These are phyloP conservation scores for Cercospora janseana DNA, from an alignment of 2,329 filamentous ascomycete species.

Conservation along the genomic window DNA sequence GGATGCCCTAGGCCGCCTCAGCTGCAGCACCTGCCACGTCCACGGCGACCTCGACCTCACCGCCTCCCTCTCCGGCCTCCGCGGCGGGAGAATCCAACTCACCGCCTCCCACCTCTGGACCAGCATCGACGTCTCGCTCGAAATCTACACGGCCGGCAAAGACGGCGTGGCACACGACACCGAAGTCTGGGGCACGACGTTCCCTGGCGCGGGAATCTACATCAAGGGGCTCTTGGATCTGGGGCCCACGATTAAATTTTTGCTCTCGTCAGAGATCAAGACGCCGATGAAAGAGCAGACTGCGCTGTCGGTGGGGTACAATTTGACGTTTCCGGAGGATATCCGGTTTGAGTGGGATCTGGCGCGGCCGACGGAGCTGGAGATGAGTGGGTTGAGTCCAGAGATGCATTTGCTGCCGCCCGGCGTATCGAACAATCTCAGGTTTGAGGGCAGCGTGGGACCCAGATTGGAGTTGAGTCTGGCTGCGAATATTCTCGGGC, in stretches of 20 bases:
- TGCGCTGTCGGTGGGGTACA: conserved; percentile 15
- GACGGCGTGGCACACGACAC: background rate
- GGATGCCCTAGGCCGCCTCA: conserved; percentile 8
- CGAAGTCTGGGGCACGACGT: conserved; percentile 13
- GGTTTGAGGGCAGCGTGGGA: conserved; percentile 6
- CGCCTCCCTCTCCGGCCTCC: conserved; percentile 6
- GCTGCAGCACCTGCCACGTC: conserved; percentile 11
- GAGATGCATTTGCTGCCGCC: conserved; percentile 5
- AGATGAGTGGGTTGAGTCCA: conserved; percentile 11
- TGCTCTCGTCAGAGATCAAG: conserved; percentile 10
- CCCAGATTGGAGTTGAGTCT: conserved; percentile 12
- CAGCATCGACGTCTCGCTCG: background rate
- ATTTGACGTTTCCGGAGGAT: conserved; percentile 1
- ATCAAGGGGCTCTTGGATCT: conserved; percentile 16
- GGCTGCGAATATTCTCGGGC: conserved; percentile 8
- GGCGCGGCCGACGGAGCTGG: background rate
- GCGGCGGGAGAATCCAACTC: conserved; percentile 1
- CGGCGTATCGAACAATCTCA: conserved; percentile 6
- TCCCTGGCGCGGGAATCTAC: conserved; percentile 12
- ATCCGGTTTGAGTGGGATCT: conserved; percentile 6
- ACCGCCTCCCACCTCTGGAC: background rate
- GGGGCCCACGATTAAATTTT: conserved; percentile 15
- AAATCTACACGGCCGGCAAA: conserved; percentile 9
- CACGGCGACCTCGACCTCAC: conserved; percentile 13
- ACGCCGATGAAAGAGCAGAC: conserved; percentile 1